Percentiles rank a stretch among this genome's conserved stretches.
These are phyloP conservation scores for Eucalyptus pauciflora DNA, from an alignment of 345 rosid genomes.

Conservation along the genomic window DNA sequence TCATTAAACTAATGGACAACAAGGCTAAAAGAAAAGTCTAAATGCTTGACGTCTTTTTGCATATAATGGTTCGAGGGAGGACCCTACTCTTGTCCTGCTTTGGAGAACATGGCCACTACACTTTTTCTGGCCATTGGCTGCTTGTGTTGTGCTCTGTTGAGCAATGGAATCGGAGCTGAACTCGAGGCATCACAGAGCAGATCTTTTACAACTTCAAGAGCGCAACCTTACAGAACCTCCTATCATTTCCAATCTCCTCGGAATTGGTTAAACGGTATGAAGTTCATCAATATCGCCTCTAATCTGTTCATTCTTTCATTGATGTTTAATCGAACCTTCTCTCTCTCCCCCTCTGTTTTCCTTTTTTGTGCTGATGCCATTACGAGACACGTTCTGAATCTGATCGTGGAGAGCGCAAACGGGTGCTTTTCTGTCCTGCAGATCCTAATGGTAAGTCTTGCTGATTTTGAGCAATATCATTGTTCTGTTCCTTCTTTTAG, in stretches of 20 bases:
- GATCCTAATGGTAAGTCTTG: constrained; percentile 36
- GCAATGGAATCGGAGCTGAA: background rate
- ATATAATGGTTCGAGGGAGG: background rate
- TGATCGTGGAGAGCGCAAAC: constrained; percentile 1
- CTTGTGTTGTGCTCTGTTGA: background rate
- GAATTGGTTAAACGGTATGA: constrained; percentile 42
- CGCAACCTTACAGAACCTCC: constrained; percentile 16
- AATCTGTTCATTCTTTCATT: background rate
- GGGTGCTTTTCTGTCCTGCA: background rate
- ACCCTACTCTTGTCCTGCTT: background rate
- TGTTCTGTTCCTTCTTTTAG: background rate
- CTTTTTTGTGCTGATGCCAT: background rate
- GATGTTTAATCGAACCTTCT: background rate
- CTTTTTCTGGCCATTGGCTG: background rate
- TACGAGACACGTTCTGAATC: background rate
- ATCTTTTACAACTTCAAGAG: background rate
- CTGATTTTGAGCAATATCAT: background rate
- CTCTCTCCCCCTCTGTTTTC: background rate
- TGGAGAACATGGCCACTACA: background rate
- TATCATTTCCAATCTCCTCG: constrained; percentile 40
- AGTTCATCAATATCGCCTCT: background rate
- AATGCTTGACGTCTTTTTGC: background rate
- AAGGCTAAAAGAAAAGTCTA: background rate
- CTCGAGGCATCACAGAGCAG: background rate
- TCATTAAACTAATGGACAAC: background rate